Evolutionary conservation across 192 early-diverging fungal genomes (phyloP), one percentile per base, ranked within the genome.

Genomic region (Backusella westeae): DNA sequence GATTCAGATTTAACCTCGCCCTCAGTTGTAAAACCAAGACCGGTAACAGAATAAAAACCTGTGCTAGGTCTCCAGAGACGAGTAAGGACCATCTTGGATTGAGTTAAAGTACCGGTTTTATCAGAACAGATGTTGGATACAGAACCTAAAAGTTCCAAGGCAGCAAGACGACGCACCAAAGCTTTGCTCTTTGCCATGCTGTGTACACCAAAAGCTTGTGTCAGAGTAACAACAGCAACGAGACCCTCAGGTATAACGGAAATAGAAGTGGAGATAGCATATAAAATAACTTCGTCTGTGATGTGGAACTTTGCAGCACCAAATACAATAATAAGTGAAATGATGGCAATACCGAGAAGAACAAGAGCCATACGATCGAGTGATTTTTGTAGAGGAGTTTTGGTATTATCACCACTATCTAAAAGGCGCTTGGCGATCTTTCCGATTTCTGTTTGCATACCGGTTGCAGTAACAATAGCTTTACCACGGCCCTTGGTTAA

Each of bases 51-150:
- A 77, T 93, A 96, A 49, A 87, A 85, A 34, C 90, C 88, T 72
- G 92, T 91, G 34, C 88, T 85, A 5, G 90, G 90, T 9, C 94
- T 90, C 95, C 95, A 97, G 17, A 95, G 86, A 49, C 90, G 85
- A 21, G 91, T 90, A 26, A 95, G 86, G 8, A 96, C 95, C 97
- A 98, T 98, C 80, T 96, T 96, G 74, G 94, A 93, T 83, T 97
- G 95, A 0, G 97, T 98, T 36, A 97, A 83, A 14, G 97, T 98
- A 29, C 97, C 97, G 1, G 91, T 92, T 88, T 98, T 98, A 81
- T 97, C 97, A 7, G 97, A 97, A 83, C 97, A 98, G 79, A 98
- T 95, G 78, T 94, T 93, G 38, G 95, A 96, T 12, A 98, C 94
- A 2, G 95, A 93, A 19, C 97, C 97, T 15, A 98, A 82, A 26